phyloP scores from a whole-genome alignment of 345 rosid genomes.

The Kernera saxatilis region DNA sequence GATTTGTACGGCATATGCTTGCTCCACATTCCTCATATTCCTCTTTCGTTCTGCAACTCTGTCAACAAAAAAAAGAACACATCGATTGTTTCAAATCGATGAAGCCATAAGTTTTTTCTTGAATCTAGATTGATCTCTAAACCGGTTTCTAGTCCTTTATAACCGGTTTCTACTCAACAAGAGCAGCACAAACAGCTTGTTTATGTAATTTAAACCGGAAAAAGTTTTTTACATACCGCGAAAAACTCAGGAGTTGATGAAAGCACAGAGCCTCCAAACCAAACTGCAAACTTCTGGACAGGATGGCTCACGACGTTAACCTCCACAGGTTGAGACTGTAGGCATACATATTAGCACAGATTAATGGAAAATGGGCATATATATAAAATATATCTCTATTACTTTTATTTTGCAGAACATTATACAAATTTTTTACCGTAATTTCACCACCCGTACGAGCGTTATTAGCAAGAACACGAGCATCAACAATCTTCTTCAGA shows the following conservation, averaged over 20 bases:
- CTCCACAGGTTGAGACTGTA: slow-evolving; percentile 86
- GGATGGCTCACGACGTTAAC: slow-evolving; percentile 96
- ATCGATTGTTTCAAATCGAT: background rate
- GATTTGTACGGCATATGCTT: slow-evolving; percentile 97
- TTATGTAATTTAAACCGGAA: background rate
- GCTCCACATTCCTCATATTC: slow-evolving; percentile 98
- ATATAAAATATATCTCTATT: background rate
- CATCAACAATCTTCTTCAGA: slow-evolving; percentile 91
- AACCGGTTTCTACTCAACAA: background rate
- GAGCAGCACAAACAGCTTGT: background rate
- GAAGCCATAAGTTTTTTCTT: background rate
- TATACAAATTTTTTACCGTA: slow-evolving; percentile 43
- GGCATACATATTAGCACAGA: background rate
- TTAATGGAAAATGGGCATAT: background rate
- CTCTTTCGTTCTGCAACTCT: slow-evolving; percentile 97
- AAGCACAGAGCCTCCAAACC: slow-evolving; percentile 99
- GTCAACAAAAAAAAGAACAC: slow-evolving; percentile 2
- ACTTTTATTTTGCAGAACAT: background rate
- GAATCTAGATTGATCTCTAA: background rate
- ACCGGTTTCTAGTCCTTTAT: background rate
- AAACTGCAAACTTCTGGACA: slow-evolving; percentile 92
- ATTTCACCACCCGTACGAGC: slow-evolving; percentile 70
- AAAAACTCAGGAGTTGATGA: slow-evolving; percentile 98
- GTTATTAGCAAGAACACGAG: slow-evolving; percentile 77
- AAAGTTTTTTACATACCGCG: slow-evolving; percentile 38